phyloP scores from a whole-genome alignment of 768 basidiomycete species.

The Mycena olivaceomarginata region DNA sequence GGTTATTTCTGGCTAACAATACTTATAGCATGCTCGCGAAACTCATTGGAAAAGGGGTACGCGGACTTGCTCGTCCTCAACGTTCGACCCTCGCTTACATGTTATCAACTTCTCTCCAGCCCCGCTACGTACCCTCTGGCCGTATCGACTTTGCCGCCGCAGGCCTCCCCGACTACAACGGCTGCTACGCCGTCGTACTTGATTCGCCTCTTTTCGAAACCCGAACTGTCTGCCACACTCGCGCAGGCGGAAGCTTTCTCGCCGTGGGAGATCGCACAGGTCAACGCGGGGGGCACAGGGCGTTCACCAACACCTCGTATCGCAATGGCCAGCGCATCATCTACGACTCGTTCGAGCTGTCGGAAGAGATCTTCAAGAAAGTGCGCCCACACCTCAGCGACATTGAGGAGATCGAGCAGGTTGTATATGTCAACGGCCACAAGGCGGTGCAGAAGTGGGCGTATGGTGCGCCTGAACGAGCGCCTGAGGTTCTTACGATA shows the following conservation, averaged over 20 bases:
- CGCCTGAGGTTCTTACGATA: conserved; percentile 42
- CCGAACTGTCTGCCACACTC: conserved; percentile 28
- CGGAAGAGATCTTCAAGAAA: conserved; percentile 29
- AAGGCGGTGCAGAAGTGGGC: conserved; percentile 37
- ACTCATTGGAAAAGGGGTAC: conserved; percentile 17
- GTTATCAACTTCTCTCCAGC: conserved; percentile 1
- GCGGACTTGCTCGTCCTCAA: not conserved
- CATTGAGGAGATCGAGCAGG: conserved; percentile 41
- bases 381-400: conserved; percentile 35
- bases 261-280: conserved; percentile 38
- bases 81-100: not conserved
- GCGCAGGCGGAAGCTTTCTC: conserved; percentile 26
- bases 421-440: not conserved
- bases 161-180: conserved; percentile 31
- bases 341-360: conserved; percentile 41
- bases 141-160: conserved; percentile 27
- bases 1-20: not conserved
- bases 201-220: conserved; percentile 38
- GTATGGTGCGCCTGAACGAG: conserved; percentile 44
- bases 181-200: conserved; percentile 32
- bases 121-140: conserved; percentile 19
- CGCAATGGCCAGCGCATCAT: conserved; percentile 42
- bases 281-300: conserved; percentile 23
- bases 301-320: conserved; percentile 28
- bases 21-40: conserved; percentile 5